Base-by-base conservation (phyloP, 441 rosid species). In the Corymbia citriodora region DNA sequence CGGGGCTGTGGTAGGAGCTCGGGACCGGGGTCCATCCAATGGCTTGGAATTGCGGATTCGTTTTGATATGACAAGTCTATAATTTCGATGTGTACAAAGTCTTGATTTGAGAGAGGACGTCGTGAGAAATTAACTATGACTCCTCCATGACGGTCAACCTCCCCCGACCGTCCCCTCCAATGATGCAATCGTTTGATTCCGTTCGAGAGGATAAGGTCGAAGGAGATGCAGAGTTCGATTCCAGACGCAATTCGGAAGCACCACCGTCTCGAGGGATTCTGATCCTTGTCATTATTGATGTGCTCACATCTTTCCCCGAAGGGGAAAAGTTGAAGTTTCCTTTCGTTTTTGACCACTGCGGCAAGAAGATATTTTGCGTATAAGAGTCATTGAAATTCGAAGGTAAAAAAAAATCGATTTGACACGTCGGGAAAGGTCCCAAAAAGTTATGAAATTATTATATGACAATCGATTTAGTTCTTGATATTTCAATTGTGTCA, bases 401-500 rank as follows among this genome's bases (percentile, higher is more conserved):
- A 70, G 14, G 4, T 70, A 70, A 36, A 72, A 36, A 36, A 10
- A 27, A 10, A 6, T 19, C 1, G 15, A 72, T 72, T 72, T 1
- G 19, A 21, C 7, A 19, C 36, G 12, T 6, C 1, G 1, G 23
- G 27, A 4, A 19, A 18, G 36, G 4, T 36, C 7, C 9, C 5
- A 12, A 72, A 72, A 72, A 21, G 14, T 36, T 27, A 4, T 4
- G 7, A 72, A 33, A 3, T 1, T 36, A 19, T 72, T 10, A 4
- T 3, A 3, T 6, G 9, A 0, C 4, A 2, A 1, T 1, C 4
- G 36, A 72, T 72, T 72, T 15, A 2, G 0, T 19, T 10, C 45
- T 40, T 6, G 45, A 40, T 40, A 4, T 40, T 40, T 40, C 45
- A 40, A 40, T 40, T 40, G 45, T 40, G 1, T 1, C 2, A 72